Evolutionary conservation across 768 basidiomycete species (phyloP), one percentile per base, ranked within the genome.

Genomic region (Pulveroboletus ravenelii): DNA sequence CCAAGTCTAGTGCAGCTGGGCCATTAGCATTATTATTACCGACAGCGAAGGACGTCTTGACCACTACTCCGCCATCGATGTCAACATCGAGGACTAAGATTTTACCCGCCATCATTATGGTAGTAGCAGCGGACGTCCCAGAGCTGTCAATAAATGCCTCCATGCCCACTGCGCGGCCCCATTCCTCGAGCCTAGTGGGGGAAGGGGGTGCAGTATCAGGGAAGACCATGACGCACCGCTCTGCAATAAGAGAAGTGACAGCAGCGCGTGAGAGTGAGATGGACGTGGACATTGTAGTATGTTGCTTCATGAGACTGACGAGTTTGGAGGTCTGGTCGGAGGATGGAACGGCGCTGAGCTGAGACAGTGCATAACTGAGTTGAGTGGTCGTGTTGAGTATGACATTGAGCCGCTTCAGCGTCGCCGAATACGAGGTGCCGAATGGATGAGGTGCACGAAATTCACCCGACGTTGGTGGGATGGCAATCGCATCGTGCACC

Each of bases 61-160:
- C 79, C 36, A 72, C 77, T 0, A 77, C 74, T 25, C 53, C 52
- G 41, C 59, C 66, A 12, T 69, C 66, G 54, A 91, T 78, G 57
- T 87, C 84, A 51, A 89, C 75, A 62, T 91, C 89, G 47, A 90
- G 69, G 31, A 90, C 87, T 10, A 91, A 70, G n/a, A 89, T 81
- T 63, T 88, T 88, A 2, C 89, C 89, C 4, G 82, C 89, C 34
- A 89, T 76, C 17, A 84, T 76, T 35, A 88, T 69, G 0, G 77
- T 82, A 36, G 77, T 70, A 23, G 71, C 70, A 39, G 58, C 42
- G n/a, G 62, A 57, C 14, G 51, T 35, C 14, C 76, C 78, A 51
- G 75, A 76, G 34, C 73, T 72, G 54, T 89, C 87, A 52, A 76
- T 79, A 71, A 87, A 90, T 4, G 81, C 73, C 59, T 89, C 85